Conservation (phyloP, 768 basidiomycete genomes). For the Boletellus ananas region DNA sequence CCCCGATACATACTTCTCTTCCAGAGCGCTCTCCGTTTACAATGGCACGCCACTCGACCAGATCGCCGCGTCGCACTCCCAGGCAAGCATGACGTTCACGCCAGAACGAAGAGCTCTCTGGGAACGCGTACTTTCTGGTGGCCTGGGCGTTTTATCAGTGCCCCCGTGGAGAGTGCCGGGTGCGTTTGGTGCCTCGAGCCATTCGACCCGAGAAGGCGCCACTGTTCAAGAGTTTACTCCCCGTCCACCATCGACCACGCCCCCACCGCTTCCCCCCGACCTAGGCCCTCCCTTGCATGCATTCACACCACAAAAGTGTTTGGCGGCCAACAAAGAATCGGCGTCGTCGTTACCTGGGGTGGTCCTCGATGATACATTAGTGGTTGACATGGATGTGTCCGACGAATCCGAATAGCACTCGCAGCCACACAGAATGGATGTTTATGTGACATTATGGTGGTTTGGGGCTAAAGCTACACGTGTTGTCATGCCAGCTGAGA, state of each 20-base stretch:
- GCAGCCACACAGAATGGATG: not conserved
- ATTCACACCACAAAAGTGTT: not conserved
- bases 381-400: slow-evolving; percentile 28
- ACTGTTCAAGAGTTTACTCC: slow-evolving; percentile 21
- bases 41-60: slow-evolving; percentile 35
- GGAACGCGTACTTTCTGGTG: slow-evolving; percentile 33
- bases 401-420: slow-evolving; percentile 21
- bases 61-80: slow-evolving; percentile 22
- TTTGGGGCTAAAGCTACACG: slow-evolving; percentile 26
- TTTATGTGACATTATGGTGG: not conserved
- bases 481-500: slow-evolving; percentile 16
- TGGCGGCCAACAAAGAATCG: not conserved
- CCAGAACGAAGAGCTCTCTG: slow-evolving; percentile 39
- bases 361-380: slow-evolving; percentile 4
- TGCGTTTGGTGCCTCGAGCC: slow-evolving; percentile 9
- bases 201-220: not conserved
- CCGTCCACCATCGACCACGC: slow-evolving; percentile 31
- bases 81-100: slow-evolving; percentile 32
- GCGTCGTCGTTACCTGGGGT: not conserved
- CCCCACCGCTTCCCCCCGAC: slow-evolving; percentile 32
- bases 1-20: slow-evolving; percentile 57
- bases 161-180: slow-evolving; percentile 25
- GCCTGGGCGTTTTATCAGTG: not conserved
- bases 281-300: slow-evolving; percentile 6
- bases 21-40: slow-evolving; percentile 50